Conservation (phyloP, 1,139 yeast species). For the Kurtzmaniella quercitrusa region DNA sequence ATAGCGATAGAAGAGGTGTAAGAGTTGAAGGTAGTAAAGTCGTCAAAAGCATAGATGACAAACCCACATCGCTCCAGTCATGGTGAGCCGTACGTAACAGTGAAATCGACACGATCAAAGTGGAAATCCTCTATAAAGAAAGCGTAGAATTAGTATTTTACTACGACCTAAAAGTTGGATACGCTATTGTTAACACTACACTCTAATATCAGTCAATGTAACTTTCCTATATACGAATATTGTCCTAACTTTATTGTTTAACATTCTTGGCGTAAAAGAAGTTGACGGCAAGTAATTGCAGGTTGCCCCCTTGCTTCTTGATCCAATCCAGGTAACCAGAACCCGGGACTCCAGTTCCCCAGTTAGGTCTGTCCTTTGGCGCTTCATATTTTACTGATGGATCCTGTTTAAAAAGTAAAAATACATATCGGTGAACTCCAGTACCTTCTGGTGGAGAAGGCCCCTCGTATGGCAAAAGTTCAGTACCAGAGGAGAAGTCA, state of each 20-base stretch:
- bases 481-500: constrained; percentile 36
- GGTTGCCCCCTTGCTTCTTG: constrained; percentile 54
- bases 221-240: neutral
- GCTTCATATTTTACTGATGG: constrained; percentile 32
- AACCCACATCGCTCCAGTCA: too few relatives aligned
- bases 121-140: too few relatives aligned
- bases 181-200: too few relatives aligned
- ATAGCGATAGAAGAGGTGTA: too few relatives aligned
- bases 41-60: too few relatives aligned
- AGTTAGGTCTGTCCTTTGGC: constrained; percentile 63
- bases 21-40: too few relatives aligned
- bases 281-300: constrained; percentile 68
- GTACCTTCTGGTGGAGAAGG: constrained; percentile 86
- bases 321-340: constrained; percentile 74
- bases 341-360: constrained; percentile 82
- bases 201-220: neutral
- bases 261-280: constrained; percentile 73
- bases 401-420: constrained; percentile 66
- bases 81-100: too few relatives aligned
- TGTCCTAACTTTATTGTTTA: constrained; percentile 27
- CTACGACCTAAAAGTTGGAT: too few relatives aligned
- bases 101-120: too few relatives aligned
- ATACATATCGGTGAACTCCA: constrained; percentile 79
- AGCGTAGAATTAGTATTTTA: too few relatives aligned
- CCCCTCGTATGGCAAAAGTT: constrained; percentile 51